These are phyloP conservation scores for Cryptococcus sp. DNA, from an alignment of 1,284 basidiomycete genomes.

Conservation along the genomic window DNA sequence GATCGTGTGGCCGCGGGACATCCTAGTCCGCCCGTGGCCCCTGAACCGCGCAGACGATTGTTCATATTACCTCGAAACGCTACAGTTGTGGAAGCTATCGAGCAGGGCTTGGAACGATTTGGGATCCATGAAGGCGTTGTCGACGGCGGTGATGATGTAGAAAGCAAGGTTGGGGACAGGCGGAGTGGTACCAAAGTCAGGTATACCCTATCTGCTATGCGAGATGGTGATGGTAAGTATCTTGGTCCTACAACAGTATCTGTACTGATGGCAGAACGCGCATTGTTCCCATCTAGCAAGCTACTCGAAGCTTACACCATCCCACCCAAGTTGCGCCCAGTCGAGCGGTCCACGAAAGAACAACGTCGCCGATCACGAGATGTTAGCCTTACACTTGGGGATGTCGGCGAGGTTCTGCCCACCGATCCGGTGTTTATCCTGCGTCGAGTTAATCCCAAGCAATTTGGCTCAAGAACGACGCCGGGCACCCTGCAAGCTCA, in stretches of 20 bases:
- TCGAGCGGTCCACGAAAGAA: constrained; percentile 58
- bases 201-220: constrained; percentile 64
- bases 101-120: constrained; percentile 83
- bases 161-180: constrained; percentile 79
- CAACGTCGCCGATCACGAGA: constrained; percentile 84
- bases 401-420: constrained; percentile 65
- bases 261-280: constrained; percentile 56
- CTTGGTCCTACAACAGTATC: constrained; percentile 2
- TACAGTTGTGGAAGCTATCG: constrained; percentile 93
- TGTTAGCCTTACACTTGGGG: constrained; percentile 65
- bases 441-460: constrained; percentile 51
- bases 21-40: constrained; percentile 6
- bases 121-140: constrained; percentile 93
- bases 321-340: constrained; percentile 65
- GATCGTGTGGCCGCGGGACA: constrained; percentile 13
- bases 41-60: constrained; percentile 60
- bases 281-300: constrained; percentile 69
- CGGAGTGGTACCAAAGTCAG: constrained; percentile 71
- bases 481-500: constrained; percentile 53
- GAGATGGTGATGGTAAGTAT: constrained; percentile 60
- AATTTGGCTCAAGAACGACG: constrained; percentile 53
- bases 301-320: constrained; percentile 77
- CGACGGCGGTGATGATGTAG: constrained; percentile 94
- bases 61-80: constrained; percentile 88
- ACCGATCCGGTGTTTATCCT: constrained; percentile 88